These are phyloP conservation scores for Protoeuglena noctilucae DNA, from an alignment of 139 green algal genomes.

Conservation along the genomic window DNA sequence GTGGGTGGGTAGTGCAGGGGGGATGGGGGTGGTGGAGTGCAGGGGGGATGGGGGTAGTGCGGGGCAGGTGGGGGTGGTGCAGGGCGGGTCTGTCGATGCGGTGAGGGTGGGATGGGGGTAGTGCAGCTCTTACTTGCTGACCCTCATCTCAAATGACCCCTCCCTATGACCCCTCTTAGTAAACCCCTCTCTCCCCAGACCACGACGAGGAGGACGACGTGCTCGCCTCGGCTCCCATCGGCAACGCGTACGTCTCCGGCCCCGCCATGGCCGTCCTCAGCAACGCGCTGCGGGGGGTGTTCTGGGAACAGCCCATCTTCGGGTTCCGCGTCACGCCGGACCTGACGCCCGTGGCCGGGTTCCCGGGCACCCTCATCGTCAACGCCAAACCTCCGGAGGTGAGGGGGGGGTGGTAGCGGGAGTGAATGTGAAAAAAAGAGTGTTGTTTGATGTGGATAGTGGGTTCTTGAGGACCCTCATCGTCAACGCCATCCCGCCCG, in stretches of 20 bases:
- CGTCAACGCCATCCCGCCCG: conserved; percentile 3
- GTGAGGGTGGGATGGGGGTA: conserved; percentile 1
- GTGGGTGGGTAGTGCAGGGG: too few species aligned
- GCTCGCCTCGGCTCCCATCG: conserved; percentile 14
- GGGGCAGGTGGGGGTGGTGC: neutral
- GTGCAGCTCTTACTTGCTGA: conserved; percentile 31
- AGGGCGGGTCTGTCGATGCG: neutral
- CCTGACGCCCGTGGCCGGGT: conserved; percentile 51
- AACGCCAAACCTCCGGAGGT: conserved; percentile 42
- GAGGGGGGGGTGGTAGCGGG: too few species aligned
- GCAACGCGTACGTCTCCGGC: conserved; percentile 41
- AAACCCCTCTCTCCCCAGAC: conserved; percentile 49
- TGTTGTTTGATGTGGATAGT: too few species aligned
- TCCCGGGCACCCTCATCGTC: conserved; percentile 72
- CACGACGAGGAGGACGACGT: conserved; percentile 35
- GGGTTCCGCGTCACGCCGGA: conserved; percentile 37
- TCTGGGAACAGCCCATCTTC: conserved; percentile 27
- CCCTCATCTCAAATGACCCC: conserved; percentile 48
- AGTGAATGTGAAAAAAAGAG: too few species aligned
- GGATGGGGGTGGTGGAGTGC: conserved; percentile 12
- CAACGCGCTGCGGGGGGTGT: conserved; percentile 27
- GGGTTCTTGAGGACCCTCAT: conserved; percentile 8
- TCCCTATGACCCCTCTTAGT: conserved; percentile 48
- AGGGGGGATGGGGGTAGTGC: neutral
- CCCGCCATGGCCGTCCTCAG: conserved; percentile 55